Evolutionary conservation across 2,329 filamentous ascomycete species (phyloP).

Genomic region (Dactylellina drechsleri): DNA sequence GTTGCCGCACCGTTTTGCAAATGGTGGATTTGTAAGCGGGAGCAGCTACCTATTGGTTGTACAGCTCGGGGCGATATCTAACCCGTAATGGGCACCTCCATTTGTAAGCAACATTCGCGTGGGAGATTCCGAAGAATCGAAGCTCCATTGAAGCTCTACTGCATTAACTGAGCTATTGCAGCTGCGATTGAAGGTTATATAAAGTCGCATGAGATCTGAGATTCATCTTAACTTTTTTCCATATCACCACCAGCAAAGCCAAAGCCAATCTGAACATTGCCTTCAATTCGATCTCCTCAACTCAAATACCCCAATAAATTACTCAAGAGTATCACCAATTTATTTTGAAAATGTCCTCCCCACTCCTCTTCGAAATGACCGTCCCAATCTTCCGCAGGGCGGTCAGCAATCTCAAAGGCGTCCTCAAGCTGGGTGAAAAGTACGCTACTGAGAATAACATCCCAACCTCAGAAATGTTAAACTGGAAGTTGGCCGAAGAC

Average conservation of each 20-base stretch:
- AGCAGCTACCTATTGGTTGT: neutral
- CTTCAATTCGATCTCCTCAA: neutral
- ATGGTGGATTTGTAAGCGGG: slow-evolving; percentile 24
- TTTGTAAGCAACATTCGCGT: slow-evolving; percentile 20
- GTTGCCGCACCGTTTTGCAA: too few relatives aligned
- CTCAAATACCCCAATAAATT: too few relatives aligned
- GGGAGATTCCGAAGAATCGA: slow-evolving; percentile 16
- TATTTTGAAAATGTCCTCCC: slow-evolving; percentile 17
- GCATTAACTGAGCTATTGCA: too few relatives aligned
- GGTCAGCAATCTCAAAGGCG: slow-evolving; percentile 62
- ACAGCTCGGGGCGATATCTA: slow-evolving; percentile 23
- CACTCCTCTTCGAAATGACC: slow-evolving; percentile 60
- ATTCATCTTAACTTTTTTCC: too few relatives aligned
- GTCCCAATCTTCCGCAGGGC: slow-evolving; percentile 63
- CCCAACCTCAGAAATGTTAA: slow-evolving; percentile 61
- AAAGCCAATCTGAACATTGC: too few relatives aligned
- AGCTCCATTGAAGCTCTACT: neutral
- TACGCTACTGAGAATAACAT: slow-evolving; percentile 62
- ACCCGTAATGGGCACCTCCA: neutral
- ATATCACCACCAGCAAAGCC: too few relatives aligned
- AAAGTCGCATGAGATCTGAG: too few relatives aligned
- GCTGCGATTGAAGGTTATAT: too few relatives aligned
- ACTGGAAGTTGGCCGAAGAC: slow-evolving; percentile 64
- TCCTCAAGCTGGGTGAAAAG: slow-evolving; percentile 64
- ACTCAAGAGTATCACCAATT: too few relatives aligned